phyloP scores from a whole-genome alignment of 176 grass and related monocot genomes.

The Musa troglodytarum region DNA sequence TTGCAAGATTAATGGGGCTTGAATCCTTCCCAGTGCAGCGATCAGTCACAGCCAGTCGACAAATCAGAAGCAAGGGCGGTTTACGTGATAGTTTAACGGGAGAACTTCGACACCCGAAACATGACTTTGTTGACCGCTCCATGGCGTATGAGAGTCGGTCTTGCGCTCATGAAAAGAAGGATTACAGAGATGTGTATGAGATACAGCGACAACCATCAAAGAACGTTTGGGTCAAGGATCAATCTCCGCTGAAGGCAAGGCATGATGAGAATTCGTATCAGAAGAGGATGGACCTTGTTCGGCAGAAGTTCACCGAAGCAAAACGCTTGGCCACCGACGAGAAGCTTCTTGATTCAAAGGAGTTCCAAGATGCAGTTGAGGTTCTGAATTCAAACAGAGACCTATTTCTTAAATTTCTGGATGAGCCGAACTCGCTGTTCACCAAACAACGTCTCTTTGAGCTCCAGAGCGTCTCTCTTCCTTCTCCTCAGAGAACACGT shows the following conservation, averaged over 20 bases:
- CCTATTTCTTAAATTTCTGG: constrained; percentile 81
- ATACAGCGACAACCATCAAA: constrained; percentile 21
- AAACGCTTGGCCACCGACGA: constrained; percentile 71
- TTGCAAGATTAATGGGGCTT: constrained; percentile 89
- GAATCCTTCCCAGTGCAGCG: constrained; percentile 40
- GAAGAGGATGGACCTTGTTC: constrained; percentile 81
- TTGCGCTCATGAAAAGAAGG: not conserved
- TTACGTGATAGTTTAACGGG: constrained; percentile 23
- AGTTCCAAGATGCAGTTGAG: constrained; percentile 87
- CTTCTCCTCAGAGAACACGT: constrained; percentile 47
- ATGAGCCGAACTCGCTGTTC: constrained; percentile 35
- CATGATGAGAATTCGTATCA: constrained; percentile 37
- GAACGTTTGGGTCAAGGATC: constrained; percentile 20
- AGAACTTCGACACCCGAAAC: constrained; percentile 28
- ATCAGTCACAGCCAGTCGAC: constrained; percentile 23
- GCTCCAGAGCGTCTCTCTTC: constrained; percentile 12
- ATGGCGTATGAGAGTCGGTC: not conserved
- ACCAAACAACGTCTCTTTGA: constrained; percentile 43
- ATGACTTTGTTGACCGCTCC: constrained; percentile 24
- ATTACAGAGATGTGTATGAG: constrained; percentile 19
- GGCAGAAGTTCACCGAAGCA: constrained; percentile 80
- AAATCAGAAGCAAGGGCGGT: constrained; percentile 12
- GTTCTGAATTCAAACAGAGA: constrained; percentile 94
- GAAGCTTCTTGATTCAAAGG: constrained; percentile 85
- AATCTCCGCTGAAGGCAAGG: constrained; percentile 18